Evolutionary conservation across 441 rosid genomes (phyloP), one percentile per base, ranked within the genome.

Genomic region (Euphorbia corollata): DNA sequence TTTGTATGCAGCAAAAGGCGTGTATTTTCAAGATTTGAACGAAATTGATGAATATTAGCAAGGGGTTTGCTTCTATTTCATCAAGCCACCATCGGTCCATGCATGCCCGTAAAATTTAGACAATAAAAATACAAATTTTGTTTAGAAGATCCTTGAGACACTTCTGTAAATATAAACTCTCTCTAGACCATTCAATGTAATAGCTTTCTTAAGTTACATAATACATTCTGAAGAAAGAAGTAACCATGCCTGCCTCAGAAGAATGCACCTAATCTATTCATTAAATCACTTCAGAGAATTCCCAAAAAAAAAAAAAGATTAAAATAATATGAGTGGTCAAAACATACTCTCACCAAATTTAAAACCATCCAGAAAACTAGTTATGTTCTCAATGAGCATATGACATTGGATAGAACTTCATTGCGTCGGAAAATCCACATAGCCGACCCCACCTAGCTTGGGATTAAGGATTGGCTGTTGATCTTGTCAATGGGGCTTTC

Each of bases 111-210:
- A 48, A 63, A 60, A 60, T n/a, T n/a, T 45, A 63, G 32, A 39
- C 13, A 10, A 8, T 6, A 27, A 4, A 19, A 64, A 7, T 1
- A 22, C 27, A 38, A 62, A 45, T 62, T 23, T 0, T 2, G 19
- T 22, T 5, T 18, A 51, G 12, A 32, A 65, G 7, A 19, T 34
- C 27, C 5, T 18, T 2, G 6, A 3, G 39, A 15, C 16, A 24
- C 8, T 66, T 66, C 61, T 22, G 13, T 24, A 18, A 41, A 41
- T 57, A 20, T 23, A 30, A 67, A 57, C 18, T 57, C 54, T 22
- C 18, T 43, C 22, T 57, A 41, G 30, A 41, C 54, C 20, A 23
- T 11, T 19, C 13, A 58, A 6, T 27, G 59, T 24, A 3, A 27
- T 9, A 10, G 8, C 23, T 27, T 43, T 43, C 30, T 57, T 12